These are phyloP conservation scores for Phragmites australis DNA, from an alignment of 176 grass and related monocot genomes.

Conservation along the genomic window DNA sequence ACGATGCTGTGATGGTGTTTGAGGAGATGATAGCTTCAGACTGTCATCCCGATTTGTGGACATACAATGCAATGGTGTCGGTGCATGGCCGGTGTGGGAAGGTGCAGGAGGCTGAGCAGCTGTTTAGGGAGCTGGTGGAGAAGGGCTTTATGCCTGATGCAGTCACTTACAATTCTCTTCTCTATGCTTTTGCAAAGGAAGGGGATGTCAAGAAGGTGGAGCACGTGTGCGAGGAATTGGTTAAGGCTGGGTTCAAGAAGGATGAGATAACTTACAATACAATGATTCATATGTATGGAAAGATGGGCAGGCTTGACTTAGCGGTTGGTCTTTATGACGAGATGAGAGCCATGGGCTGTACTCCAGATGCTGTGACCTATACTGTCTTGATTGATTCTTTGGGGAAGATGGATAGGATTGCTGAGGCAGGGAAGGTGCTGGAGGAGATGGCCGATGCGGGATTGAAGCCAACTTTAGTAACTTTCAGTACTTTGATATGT, in stretches of 20 bases:
- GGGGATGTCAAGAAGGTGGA: slow-evolving; percentile 70
- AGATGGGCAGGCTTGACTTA: slow-evolving; percentile 68
- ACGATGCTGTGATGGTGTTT: slow-evolving; percentile 68
- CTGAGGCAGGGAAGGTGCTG: slow-evolving; percentile 77
- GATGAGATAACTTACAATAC: slow-evolving; percentile 94
- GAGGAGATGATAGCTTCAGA: slow-evolving; percentile 67
- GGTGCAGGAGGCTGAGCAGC: slow-evolving; percentile 48
- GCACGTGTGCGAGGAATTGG: slow-evolving; percentile 67
- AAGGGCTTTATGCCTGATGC: slow-evolving; percentile 86
- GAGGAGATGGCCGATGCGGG: slow-evolving; percentile 71
- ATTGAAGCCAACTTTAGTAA: slow-evolving; percentile 72
- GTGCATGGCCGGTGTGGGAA: slow-evolving; percentile 71
- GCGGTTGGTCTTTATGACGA: slow-evolving; percentile 74
- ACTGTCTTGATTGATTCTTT: slow-evolving; percentile 86
- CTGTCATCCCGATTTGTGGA: slow-evolving; percentile 87
- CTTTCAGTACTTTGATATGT: slow-evolving; percentile 88
- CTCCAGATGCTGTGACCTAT: slow-evolving; percentile 85
- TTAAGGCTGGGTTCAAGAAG: slow-evolving; percentile 78
- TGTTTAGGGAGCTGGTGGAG: slow-evolving; percentile 64
- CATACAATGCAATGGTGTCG: slow-evolving; percentile 85
- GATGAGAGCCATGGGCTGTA: slow-evolving; percentile 73
- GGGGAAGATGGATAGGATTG: slow-evolving; percentile 79
- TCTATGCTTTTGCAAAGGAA: slow-evolving; percentile 74
- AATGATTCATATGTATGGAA: slow-evolving; percentile 93
- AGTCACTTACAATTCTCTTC: slow-evolving; percentile 81